Evolutionary conservation across 345 rosid genomes (phyloP), one percentile per base, ranked within the genome.

Genomic region (Trapa bicornis): DNA sequence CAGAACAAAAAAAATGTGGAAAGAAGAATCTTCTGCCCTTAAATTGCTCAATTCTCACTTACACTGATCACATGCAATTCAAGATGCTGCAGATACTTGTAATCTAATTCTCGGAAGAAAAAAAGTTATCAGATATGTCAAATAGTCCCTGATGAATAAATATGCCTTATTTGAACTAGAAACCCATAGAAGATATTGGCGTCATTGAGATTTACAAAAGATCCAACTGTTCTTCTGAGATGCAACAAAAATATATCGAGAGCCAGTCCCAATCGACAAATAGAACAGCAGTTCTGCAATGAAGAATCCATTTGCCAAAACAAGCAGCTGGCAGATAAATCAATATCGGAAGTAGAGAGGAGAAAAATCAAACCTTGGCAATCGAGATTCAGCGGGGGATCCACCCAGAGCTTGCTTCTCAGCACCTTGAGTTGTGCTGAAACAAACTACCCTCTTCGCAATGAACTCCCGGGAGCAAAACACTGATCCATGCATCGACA

Each of bases 401-500:
- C 33, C 71, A 48, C 50, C 71, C 41, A 38, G 57, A 53, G 65
- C 58, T 39, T 61, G 65, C 66, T 47, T 69, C 57, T 69, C 71
- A 43, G 87, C 71, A 69, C 84, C 84, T 57, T 74, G 77, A 64
- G 75, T 15, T 69, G 79, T 35, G 80, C 83, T 77, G 54, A 85
- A 84, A 71, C 97, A 88, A 45, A 79, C 70, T n/a, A 86, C 82
- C 85, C 85, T 80, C 70, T 69, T 78, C 39, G 75, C 75, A 47
- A 71, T 70, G 72, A 82, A 68, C 65, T 62, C 72, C 15, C 68
- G 74, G 60, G 82, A 71, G 74, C 74, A 72, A 75, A 83, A 75
- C 78, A 90, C 88, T 87, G 86, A 90, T 90, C 89, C 83, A 75
- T 71, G 78, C 75, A 77, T 65, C 60, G 80, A 70, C 29, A 74